These are phyloP conservation scores for Blumeria hordei DNA, from an alignment of 2,329 filamentous ascomycete species.

Conservation along the genomic window DNA sequence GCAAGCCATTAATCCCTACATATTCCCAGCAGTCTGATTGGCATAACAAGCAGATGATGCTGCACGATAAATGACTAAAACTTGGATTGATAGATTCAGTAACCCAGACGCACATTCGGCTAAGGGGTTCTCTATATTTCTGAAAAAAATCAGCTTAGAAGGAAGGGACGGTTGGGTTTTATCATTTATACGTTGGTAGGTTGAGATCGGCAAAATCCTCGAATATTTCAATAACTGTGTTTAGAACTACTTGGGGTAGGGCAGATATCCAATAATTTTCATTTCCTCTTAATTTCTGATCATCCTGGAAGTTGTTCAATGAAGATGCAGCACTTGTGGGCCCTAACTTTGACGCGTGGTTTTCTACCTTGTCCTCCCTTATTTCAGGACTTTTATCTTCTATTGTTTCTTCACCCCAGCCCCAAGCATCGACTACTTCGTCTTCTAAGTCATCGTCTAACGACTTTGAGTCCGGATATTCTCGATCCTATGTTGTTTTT, in stretches of 20 bases:
- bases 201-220: slow-evolving; percentile 38
- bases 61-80: slow-evolving; percentile 57
- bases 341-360: neutral
- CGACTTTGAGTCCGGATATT: neutral
- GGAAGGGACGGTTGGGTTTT: neutral
- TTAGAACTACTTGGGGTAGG: slow-evolving; percentile 56
- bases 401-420: slow-evolving; percentile 51
- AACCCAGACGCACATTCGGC: slow-evolving; percentile 43
- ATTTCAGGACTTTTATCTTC: slow-evolving; percentile 5
- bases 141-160: neutral
- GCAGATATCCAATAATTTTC: slow-evolving; percentile 79
- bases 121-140: slow-evolving; percentile 22
- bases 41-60: slow-evolving; percentile 53
- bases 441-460: slow-evolving; percentile 12
- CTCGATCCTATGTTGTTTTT: no score
- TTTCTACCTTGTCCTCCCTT: neutral
- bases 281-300: slow-evolving; percentile 43
- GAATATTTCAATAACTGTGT: slow-evolving; percentile 33
- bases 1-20: slow-evolving; percentile 22
- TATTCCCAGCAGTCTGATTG: slow-evolving; percentile 33
- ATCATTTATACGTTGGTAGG: slow-evolving; percentile 17
- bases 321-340: neutral
- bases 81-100: slow-evolving; percentile 46
- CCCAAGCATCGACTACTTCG: slow-evolving; percentile 35
- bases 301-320: slow-evolving; percentile 1